Evolutionary conservation across 352 stramenopile species (phyloP).

Genomic region (Peronospora destructor): DNA sequence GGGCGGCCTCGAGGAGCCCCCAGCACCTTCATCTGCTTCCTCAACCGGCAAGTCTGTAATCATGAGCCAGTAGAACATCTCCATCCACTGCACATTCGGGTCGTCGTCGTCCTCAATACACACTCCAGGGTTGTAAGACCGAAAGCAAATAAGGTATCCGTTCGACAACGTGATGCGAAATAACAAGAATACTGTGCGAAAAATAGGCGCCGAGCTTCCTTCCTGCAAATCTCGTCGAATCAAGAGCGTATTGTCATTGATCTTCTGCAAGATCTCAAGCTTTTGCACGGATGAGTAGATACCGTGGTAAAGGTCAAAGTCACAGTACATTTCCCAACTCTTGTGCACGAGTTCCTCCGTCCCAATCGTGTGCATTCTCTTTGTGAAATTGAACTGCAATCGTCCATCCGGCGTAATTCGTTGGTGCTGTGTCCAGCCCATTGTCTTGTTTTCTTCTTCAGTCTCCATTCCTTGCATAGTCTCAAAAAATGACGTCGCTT

Average conservation of each 20-base stretch:
- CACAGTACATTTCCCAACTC: slow-evolving; percentile 78
- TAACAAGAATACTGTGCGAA: slow-evolving; percentile 69
- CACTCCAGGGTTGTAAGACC: slow-evolving; percentile 55
- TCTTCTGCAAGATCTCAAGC: slow-evolving; percentile 66
- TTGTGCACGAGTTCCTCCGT: slow-evolving; percentile 64
- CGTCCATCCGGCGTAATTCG: slow-evolving; percentile 54
- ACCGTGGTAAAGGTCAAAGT: slow-evolving; percentile 65
- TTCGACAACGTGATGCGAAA: slow-evolving; percentile 54
- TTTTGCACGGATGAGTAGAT: slow-evolving; percentile 77
- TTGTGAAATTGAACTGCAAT: slow-evolving; percentile 78
- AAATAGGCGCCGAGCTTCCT: slow-evolving; percentile 46
- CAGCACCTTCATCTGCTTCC: slow-evolving; percentile 5
- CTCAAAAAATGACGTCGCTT: slow-evolving; percentile 67
- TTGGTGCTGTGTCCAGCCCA: slow-evolving; percentile 71
- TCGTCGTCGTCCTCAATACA: slow-evolving; percentile 51
- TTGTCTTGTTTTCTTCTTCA: slow-evolving; percentile 50
- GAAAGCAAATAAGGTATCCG: slow-evolving; percentile 66
- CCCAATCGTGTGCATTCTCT: slow-evolving; percentile 53
- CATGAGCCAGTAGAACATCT: slow-evolving; percentile 78
- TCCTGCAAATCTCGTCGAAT: slow-evolving; percentile 73
- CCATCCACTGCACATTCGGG: slow-evolving; percentile 67
- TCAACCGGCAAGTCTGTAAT: slow-evolving; percentile 38
- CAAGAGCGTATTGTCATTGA: slow-evolving; percentile 73
- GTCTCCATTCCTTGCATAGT: slow-evolving; percentile 33
- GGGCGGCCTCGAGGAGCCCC: slow-evolving; percentile 17